Evolutionary conservation across 106 monocot species (phyloP).

Genomic region (Acorus gramineus): DNA sequence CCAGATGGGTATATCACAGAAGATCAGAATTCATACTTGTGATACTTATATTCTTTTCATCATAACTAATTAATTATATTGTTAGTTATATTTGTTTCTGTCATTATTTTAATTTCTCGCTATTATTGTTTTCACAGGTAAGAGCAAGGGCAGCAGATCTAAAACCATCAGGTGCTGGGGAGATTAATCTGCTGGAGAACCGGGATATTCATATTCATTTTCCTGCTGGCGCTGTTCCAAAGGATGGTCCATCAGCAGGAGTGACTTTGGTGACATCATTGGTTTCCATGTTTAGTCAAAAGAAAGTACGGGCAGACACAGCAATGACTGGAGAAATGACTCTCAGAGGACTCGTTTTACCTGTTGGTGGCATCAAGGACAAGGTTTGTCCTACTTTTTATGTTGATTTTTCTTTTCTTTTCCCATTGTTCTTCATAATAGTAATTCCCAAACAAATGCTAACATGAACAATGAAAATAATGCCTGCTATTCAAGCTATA

Average conservation of each 20-base stretch:
- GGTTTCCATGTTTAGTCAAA: slow-evolving; percentile 84
- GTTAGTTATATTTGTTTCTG: neutral
- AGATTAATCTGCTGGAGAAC: slow-evolving; percentile 57
- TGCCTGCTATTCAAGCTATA: neutral
- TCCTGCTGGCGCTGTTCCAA: slow-evolving; percentile 96
- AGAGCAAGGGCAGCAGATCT: slow-evolving; percentile 85
- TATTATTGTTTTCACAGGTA: slow-evolving; percentile 32
- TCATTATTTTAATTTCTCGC: neutral
- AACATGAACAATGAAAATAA: neutral
- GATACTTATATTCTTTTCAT: too few species aligned
- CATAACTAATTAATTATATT: neutral
- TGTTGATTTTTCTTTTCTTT: neutral
- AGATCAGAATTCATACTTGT: too few species aligned
- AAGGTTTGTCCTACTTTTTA: slow-evolving; percentile 34
- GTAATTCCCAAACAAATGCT: neutral
- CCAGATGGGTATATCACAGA: too few species aligned
- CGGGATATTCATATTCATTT: slow-evolving; percentile 97
- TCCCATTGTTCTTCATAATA: neutral
- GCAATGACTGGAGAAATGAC: slow-evolving; percentile 99
- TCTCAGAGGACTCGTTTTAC: slow-evolving; percentile 83
- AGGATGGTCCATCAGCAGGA: slow-evolving; percentile 98
- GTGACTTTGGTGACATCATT: slow-evolving; percentile 95
- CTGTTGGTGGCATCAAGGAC: slow-evolving; percentile 94
- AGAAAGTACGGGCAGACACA: slow-evolving; percentile 78
- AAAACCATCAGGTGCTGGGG: slow-evolving; percentile 33